phyloP scores from a whole-genome alignment of 768 basidiomycete genomes.

The Psilocybe sp. region DNA sequence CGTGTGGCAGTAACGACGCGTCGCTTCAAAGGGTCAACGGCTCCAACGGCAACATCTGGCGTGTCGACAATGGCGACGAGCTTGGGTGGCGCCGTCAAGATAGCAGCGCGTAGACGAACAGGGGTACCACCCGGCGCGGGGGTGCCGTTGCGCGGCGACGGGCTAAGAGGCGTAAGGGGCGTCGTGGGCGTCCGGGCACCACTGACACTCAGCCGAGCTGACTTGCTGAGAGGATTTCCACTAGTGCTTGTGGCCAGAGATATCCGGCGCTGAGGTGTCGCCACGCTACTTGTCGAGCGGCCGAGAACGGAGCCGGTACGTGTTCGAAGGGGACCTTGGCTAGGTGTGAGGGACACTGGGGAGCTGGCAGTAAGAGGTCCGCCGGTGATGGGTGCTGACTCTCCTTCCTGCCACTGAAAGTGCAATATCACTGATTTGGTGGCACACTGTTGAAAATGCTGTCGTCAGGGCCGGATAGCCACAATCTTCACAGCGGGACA shows the following conservation, averaged over 20 bases:
- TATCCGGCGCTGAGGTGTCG: constrained; percentile 33
- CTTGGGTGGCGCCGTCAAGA: constrained; percentile 81
- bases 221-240: constrained; percentile 7
- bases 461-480: neutral
- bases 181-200: constrained; percentile 42
- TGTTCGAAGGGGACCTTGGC: constrained; percentile 32
- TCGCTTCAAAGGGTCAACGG: constrained; percentile 81
- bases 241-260: constrained; percentile 30
- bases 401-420: constrained; percentile 79
- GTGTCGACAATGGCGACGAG: constrained; percentile 82
- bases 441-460: constrained; percentile 57
- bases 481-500: constrained; percentile 16
- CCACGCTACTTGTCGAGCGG: constrained; percentile 42
- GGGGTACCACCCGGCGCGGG: constrained; percentile 40
- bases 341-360: constrained; percentile 17
- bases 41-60: constrained; percentile 86
- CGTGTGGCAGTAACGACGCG: constrained; percentile 85
- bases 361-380: constrained; percentile 20
- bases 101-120: constrained; percentile 61
- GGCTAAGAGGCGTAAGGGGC: constrained; percentile 45
- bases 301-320: constrained; percentile 52
- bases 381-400: constrained; percentile 16
- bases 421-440: constrained; percentile 86
- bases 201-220: constrained; percentile 37
- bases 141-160: constrained; percentile 40